Percentiles rank a stretch among this genome's conserved stretches.
Evolutionary conservation across 2,329 filamentous ascomycete genomes (phyloP).

Genomic region (Ploettnerulaceae sp.): DNA sequence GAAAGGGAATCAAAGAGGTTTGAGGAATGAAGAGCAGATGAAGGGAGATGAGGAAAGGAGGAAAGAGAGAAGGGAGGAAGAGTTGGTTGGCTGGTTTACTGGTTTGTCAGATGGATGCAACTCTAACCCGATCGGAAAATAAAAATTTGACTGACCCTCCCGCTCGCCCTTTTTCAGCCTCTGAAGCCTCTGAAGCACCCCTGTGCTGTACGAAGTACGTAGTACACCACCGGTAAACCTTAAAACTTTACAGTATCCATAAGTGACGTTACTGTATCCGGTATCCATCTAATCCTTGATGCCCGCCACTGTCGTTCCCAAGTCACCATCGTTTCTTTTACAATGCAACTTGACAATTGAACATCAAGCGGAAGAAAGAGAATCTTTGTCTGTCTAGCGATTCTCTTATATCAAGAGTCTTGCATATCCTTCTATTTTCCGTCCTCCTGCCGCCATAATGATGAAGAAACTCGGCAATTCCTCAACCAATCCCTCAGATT

Average conservation of each 20-base stretch:
- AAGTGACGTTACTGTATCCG: background rate
- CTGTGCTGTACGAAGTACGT: no score
- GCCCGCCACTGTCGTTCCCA: background rate
- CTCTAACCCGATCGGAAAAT: background rate
- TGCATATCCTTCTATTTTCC: background rate
- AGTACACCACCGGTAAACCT: no score
- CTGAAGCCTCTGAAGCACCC: no score
- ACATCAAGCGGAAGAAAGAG: no score
- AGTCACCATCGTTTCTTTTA: no score
- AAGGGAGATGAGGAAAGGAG: background rate
- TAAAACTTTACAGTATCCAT: background rate
- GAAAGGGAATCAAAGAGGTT: no score
- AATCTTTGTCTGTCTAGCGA: no score
- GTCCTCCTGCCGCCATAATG: slow-evolving; percentile 21
- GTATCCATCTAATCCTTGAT: background rate
- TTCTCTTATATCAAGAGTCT: no score
- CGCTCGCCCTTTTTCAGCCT: background rate
- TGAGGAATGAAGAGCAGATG: background rate
- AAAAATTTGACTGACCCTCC: background rate
- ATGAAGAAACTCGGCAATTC: slow-evolving; percentile 24
- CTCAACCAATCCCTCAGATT: slow-evolving; percentile 4
- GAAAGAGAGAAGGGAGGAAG: background rate
- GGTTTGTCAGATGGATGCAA: slow-evolving; percentile 8
- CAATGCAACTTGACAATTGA: no score
- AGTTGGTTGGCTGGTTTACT: background rate